Evolutionary conservation across 192 early-diverging fungal species (phyloP).

Genomic region (Pilobolus umbonatus): DNA sequence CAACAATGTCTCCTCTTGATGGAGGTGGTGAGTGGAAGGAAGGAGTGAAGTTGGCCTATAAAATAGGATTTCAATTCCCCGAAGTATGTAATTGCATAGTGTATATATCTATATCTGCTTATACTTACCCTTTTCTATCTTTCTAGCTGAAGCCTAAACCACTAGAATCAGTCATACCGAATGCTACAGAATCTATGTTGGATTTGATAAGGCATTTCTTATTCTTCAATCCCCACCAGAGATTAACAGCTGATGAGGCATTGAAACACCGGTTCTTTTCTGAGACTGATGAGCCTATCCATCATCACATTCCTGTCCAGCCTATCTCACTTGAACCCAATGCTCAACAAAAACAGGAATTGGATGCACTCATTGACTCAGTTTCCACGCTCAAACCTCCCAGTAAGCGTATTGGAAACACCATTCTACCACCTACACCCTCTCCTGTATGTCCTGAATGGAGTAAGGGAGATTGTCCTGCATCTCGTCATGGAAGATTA

Average conservation of each 20-base stretch:
- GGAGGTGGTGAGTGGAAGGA: slow-evolving; percentile 66
- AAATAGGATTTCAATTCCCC: slow-evolving; percentile 62
- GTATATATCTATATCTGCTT: slow-evolving; percentile 1
- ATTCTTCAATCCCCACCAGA: slow-evolving; percentile 69
- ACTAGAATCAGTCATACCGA: slow-evolving; percentile 56
- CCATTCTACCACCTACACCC: neutral
- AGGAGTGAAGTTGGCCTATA: slow-evolving; percentile 60
- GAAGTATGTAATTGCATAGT: slow-evolving; percentile 23
- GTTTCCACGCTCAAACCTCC: too few relatives aligned
- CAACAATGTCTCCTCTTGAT: neutral
- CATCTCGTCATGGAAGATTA: neutral
- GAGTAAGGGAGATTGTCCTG: neutral
- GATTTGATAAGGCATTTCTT: slow-evolving; percentile 70
- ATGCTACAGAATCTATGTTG: slow-evolving; percentile 50
- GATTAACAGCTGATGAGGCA: slow-evolving; percentile 70
- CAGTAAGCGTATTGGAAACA: too few relatives aligned
- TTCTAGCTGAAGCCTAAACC: slow-evolving; percentile 37
- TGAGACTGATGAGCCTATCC: slow-evolving; percentile 10
- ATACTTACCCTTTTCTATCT: neutral
- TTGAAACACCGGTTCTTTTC: slow-evolving; percentile 34
- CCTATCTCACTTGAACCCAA: neutral
- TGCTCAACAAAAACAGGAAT: neutral
- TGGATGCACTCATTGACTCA: too few relatives aligned
- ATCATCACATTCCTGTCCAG: neutral
- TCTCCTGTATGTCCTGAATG: slow-evolving; percentile 11